Base-by-base conservation (phyloP, 208 protist genomes). In the Wallacemonas sp. region DNA sequence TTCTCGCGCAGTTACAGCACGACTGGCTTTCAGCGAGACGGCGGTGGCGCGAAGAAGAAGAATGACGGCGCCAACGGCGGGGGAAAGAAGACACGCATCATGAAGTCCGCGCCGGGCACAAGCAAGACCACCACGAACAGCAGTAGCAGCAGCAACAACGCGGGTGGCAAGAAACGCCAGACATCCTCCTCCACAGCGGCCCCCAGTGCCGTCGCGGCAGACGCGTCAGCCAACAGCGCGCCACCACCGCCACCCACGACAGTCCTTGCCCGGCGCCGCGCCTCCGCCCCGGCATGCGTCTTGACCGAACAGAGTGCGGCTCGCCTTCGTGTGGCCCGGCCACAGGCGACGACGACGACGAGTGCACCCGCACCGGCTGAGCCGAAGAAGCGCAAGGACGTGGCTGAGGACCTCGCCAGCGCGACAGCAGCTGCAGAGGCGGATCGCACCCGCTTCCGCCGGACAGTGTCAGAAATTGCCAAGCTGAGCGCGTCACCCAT, bases 1-100 rank as follows among this genome's bases (percentile, higher is more conserved):
- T 68, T 55, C 36, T 14, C 26, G 30, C 62, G 62, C 11, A 60
- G 39, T 30, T 68, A 55, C 62, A 68, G 62, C 62, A 68, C 62
- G 2, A 58, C 62, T 17, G 43, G 19, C 23, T 36, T 68, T 27
- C 60, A 54, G 24, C 57, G 38, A 9, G 52, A 21, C n/a, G 12
- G 14, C 6, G 29, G 29, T n/a, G 23, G 19, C 9, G 19, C 6
- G 2, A 58, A 58, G 52, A 41, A 58, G 38, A 33, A 48, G 16
- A 32, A 62, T 27, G 26, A 24, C 9, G 16, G 9, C 12, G 27
- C 30, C n/a, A 12, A 3, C 6, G 61, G 17, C 0, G 61, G 24
- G 27, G 19, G 24, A 9, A 65, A 46, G 61, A 55, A 49, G 43
- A 8, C 8, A 9, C 62, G 62, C 27, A 58, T 27, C 34, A 58